Evolutionary conservation across 148 eudicot genomes (phyloP), one percentile per base, ranked within the genome.

Genomic region (Camellia granthamiana): DNA sequence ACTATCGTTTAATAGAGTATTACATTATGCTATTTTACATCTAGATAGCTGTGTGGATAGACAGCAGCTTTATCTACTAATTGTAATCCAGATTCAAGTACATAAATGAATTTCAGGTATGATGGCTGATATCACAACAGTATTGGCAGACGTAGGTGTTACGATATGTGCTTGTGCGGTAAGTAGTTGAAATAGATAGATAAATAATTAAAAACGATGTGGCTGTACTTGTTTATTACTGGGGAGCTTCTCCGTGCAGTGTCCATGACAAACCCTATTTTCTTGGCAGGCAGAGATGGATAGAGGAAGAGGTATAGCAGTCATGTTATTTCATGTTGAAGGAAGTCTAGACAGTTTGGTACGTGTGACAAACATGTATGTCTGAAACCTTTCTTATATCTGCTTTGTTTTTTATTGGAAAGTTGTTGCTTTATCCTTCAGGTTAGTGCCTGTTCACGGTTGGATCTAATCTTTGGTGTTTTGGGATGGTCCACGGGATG

Each of bases 401-500:
- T 63, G 49, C 6, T 76, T 19, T 63, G 38, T 23, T 19, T 73
- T 38, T 76, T 44, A 52, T 54, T 7, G 46, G 41, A 41, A 23
- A 54, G 55, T 47, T 30, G 10, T 15, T 18, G 49, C 47, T 5
- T 76, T 56, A 7, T 51, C 6, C 52, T 19, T 56, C 89, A 95
- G 97, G 89, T 85, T 68, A 85, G 83, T 85, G 90, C 94, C 67
- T 93, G 98, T 78, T 89, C 94, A 6, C 88, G 88, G 82, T 85
- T 93, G 77, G 96, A 91, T 89, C 77, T 82, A 64, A 87, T 89
- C 73, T 83, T 83, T 18, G 97, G 98, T 82, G 98, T 95, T 72
- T 87, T 95, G 79, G 97, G 92, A 81, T 93, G 97, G 97, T 95
- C 98, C 64, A 78, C 87, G 9, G 98, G 98, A 44, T 95, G 98